Percentiles rank a stretch among this genome's conserved stretches.
Conservation (phyloP, 176 grass and related monocot species). For the Zea luxurians region DNA sequence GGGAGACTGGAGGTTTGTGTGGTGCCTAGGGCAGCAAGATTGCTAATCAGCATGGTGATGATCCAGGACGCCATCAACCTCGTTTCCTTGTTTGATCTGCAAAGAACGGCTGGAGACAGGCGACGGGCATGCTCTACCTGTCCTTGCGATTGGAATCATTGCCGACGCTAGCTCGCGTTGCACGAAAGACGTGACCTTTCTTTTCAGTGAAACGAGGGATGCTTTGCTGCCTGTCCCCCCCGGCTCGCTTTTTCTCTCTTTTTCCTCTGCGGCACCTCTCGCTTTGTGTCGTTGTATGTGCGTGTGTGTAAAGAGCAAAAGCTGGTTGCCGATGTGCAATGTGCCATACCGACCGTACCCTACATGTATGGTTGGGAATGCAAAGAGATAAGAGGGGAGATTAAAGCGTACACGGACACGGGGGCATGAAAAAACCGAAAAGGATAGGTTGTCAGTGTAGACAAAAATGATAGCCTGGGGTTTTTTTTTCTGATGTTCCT, state of each 20-base stretch:
- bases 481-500: neutral
- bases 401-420: neutral
- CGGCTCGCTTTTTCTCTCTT: slow-evolving; percentile 12
- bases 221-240: slow-evolving; percentile 34
- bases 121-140: slow-evolving; percentile 2
- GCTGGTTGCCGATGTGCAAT: neutral
- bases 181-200: slow-evolving; percentile 58
- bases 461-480: slow-evolving; percentile 26
- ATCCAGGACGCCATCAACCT: neutral
- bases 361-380: neutral
- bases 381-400: neutral
- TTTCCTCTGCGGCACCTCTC: neutral
- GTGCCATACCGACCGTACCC: slow-evolving; percentile 17
- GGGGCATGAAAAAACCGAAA: neutral
- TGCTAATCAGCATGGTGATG: neutral
- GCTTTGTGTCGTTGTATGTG: slow-evolving; percentile 23
- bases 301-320: slow-evolving; percentile 18
- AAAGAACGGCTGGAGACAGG: slow-evolving; percentile 6
- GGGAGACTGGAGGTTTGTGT: neutral
- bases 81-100: slow-evolving; percentile 30
- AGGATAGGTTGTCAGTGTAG: slow-evolving; percentile 8
- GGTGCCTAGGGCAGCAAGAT: slow-evolving; percentile 13
- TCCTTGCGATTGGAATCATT: slow-evolving; percentile 48
- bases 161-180: slow-evolving; percentile 20
- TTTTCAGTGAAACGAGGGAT: slow-evolving; percentile 56